phyloP scores from a whole-genome alignment of 805 yeast genomes.

The Sugiyamaella smithiae region DNA sequence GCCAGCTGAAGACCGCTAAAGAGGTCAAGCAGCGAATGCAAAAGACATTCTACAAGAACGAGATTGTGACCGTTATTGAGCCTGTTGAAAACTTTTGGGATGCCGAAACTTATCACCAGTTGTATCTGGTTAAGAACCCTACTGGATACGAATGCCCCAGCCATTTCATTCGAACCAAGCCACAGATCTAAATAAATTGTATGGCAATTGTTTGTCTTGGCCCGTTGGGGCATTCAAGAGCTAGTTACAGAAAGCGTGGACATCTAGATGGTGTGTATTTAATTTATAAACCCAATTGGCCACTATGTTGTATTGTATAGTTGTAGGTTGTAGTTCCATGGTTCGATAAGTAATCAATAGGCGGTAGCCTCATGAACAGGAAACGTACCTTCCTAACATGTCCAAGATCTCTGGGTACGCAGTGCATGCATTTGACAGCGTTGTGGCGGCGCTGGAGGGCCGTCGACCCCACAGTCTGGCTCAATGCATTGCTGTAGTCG shows the following conservation, averaged over 20 bases:
- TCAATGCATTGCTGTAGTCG: conserved; percentile 16
- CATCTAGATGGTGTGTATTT: too few species aligned
- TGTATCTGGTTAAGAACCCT: conserved; percentile 76
- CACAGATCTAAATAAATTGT: conserved; percentile 31
- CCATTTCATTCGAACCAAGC: conserved; percentile 70
- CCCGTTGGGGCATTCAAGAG: too few species aligned
- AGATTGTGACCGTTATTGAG: conserved; percentile 67
- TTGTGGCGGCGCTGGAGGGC: conserved; percentile 32
- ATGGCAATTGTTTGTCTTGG: too few species aligned
- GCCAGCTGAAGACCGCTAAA: conserved; percentile 47
- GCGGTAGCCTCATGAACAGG: background rate
- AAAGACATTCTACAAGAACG: conserved; percentile 68
- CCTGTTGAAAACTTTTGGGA: conserved; percentile 73
- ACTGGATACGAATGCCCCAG: conserved; percentile 88
- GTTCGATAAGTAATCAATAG: background rate
- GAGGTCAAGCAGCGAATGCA: conserved; percentile 54
- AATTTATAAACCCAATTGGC: too few species aligned
- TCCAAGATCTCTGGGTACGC: conserved; percentile 30
- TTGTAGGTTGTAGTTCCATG: too few species aligned
- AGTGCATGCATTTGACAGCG: conserved; percentile 41
- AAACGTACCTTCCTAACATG: background rate
- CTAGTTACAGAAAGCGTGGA: too few species aligned
- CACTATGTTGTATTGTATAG: too few species aligned
- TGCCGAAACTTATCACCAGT: conserved; percentile 95
- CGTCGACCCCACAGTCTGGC: conserved; percentile 14